These are phyloP conservation scores for Bipolaris zeicola DNA, from an alignment of 2,329 filamentous ascomycete genomes.

Conservation along the genomic window DNA sequence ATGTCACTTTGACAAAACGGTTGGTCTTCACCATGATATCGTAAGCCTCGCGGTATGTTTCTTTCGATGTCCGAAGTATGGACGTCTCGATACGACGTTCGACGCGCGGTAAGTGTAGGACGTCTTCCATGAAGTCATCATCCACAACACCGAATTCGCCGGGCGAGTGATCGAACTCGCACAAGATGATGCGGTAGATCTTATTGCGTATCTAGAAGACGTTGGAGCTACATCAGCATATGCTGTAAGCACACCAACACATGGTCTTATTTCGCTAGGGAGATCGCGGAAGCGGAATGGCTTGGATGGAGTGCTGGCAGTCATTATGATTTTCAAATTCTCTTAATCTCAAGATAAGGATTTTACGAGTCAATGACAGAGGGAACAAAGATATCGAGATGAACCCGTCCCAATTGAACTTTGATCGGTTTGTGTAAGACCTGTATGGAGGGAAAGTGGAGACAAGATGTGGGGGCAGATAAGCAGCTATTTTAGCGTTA, in stretches of 20 bases:
- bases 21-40: slow-evolving; percentile 24
- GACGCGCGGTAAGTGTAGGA: not conserved
- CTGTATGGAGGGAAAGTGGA: not conserved
- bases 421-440: not conserved
- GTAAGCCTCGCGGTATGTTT: slow-evolving; percentile 6
- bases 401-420: not conserved
- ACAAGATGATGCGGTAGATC: slow-evolving; percentile 1
- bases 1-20: slow-evolving; percentile 20
- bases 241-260: not conserved
- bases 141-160: not conserved
- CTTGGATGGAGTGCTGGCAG: not conserved
- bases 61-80: slow-evolving; percentile 5
- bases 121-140: not conserved
- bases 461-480: not conserved
- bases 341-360: not conserved
- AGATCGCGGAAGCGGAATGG: slow-evolving; percentile 11
- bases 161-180: not conserved
- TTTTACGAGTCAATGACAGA: not conserved
- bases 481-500: not conserved
- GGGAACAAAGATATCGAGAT: not conserved
- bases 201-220: slow-evolving; percentile 3
- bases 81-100: slow-evolving; percentile 1
- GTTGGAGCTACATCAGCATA: not conserved
- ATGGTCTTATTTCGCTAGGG: not conserved
- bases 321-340: not conserved